Conservation (phyloP, 2,329 filamentous ascomycete species). For the Sporothrix protearum region DNA sequence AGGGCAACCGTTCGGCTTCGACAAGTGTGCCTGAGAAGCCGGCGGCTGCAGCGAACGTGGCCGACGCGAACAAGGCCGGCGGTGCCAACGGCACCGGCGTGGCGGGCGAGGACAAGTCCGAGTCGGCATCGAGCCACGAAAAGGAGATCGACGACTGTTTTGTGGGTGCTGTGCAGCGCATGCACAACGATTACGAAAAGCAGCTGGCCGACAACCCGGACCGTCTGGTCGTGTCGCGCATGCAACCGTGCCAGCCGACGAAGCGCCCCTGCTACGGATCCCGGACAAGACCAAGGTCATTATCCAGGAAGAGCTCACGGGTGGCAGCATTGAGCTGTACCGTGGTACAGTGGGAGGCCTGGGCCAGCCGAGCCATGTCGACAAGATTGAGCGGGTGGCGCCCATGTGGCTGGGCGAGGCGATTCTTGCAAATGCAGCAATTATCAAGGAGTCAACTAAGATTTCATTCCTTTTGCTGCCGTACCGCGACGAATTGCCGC, state of each 20-base stretch:
- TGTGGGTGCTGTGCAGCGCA: slow-evolving; percentile 66
- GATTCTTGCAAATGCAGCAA: slow-evolving; percentile 75
- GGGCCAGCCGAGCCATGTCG: slow-evolving; percentile 61
- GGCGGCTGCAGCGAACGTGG: slow-evolving; percentile 46
- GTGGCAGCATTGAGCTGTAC: slow-evolving; percentile 79
- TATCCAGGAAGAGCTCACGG: slow-evolving; percentile 65
- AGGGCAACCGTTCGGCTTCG: slow-evolving; percentile 67
- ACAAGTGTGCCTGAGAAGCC: slow-evolving; percentile 68
- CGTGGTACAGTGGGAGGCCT: slow-evolving; percentile 79
- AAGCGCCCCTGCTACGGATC: slow-evolving; percentile 70
- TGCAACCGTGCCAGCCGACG: slow-evolving; percentile 66
- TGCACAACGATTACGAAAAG: slow-evolving; percentile 70
- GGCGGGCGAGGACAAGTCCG: slow-evolving; percentile 18
- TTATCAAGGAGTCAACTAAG: slow-evolving; percentile 88
- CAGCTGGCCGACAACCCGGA: slow-evolving; percentile 55
- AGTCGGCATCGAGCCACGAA: slow-evolving; percentile 47
- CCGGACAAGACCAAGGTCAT: slow-evolving; percentile 65
- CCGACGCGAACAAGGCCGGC: slow-evolving; percentile 63
- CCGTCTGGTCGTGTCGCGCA: slow-evolving; percentile 55
- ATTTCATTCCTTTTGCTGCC: slow-evolving; percentile 91
- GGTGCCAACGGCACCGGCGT: slow-evolving; percentile 48
- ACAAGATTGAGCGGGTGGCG: slow-evolving; percentile 78
- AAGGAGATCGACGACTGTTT: slow-evolving; percentile 74
- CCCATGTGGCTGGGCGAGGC: slow-evolving; percentile 92
- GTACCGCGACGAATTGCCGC: slow-evolving; percentile 69